Conservation (phyloP, 163 green algal genomes). For the Prototheca cutis region DNA sequence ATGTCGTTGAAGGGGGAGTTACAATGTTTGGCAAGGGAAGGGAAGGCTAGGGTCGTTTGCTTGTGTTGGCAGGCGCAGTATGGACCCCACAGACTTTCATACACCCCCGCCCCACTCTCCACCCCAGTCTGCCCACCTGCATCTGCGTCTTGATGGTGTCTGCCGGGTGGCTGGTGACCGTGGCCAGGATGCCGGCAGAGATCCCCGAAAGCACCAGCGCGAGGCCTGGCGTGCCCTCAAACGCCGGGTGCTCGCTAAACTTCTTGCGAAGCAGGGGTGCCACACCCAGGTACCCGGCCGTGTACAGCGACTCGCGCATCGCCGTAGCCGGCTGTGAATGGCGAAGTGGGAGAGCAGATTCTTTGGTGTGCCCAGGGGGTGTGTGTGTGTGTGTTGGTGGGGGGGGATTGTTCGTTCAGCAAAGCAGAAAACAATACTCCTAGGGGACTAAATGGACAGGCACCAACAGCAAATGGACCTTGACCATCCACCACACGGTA, state of each 20-base stretch:
- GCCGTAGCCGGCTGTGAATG: conserved; percentile 15
- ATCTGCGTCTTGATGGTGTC: conserved; percentile 80
- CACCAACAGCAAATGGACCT: too few relatives aligned
- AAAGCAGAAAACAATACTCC: too few relatives aligned
- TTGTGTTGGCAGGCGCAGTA: too few relatives aligned
- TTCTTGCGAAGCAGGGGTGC: conserved; percentile 53
- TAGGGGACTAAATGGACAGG: too few relatives aligned
- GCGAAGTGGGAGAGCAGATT: background rate
- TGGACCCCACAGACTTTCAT: too few relatives aligned
- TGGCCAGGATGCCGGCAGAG: conserved; percentile 58
- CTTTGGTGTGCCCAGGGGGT: background rate
- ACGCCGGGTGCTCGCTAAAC: conserved; percentile 22
- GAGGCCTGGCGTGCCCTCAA: conserved; percentile 32
- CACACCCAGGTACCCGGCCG: conserved; percentile 72
- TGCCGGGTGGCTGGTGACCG: conserved; percentile 71
- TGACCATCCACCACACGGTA: too few relatives aligned
- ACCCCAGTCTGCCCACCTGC: conserved; percentile 27
- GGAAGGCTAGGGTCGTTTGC: too few relatives aligned
- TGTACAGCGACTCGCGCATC: conserved; percentile 68
- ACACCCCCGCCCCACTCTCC: background rate
- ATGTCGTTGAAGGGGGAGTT: too few relatives aligned
- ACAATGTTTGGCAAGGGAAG: too few relatives aligned
- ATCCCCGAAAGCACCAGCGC: conserved; percentile 50
- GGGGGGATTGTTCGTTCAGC: too few relatives aligned
- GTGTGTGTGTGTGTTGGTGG: background rate